Evolutionary conservation across 345 rosid species (phyloP), one percentile per base, ranked within the genome.

Genomic region (Jatropha curcas): DNA sequence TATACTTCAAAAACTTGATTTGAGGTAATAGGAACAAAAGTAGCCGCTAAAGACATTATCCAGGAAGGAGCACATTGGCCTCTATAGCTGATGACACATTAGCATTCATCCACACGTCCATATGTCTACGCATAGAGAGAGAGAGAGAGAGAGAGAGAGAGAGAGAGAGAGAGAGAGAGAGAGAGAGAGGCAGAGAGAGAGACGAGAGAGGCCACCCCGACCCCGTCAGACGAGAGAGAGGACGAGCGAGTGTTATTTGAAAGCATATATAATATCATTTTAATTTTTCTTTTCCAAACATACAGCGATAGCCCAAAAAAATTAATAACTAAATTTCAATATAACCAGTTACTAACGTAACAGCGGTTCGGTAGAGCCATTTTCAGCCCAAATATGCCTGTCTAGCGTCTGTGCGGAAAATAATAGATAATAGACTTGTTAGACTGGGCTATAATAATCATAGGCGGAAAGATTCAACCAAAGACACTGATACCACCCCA

Each of bases 331-430:
- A n/a, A n/a, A n/a, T n/a, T n/a, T n/a, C n/a, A n/a, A n/a, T n/a
- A n/a, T n/a, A n/a, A n/a, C n/a, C n/a, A n/a, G n/a, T n/a, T n/a
- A n/a, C n/a, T n/a, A n/a, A n/a, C n/a, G n/a, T n/a, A n/a, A n/a
- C n/a, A n/a, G n/a, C n/a, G n/a, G n/a, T n/a, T n/a, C n/a, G 92
- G 52, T 78, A 82, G 74, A 79, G 83, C 73, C n/a, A 92, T 35
- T 76, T 87, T 88, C 86, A 70, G 85, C n/a, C n/a, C 84, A 92
- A 83, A 82, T 87, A 95, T 68, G 87, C n/a, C n/a, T 67, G 81
- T 90, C 98, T 89, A 95, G n/a, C n/a, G 81, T 82, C 92, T 84
- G 77, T 92, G n/a, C n/a, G 99, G 73, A 86, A 95, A 80, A 92
- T 82, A 63, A 90, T 59, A 51, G 99, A 95, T 68, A 95, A 91